Base-by-base conservation (phyloP, 2,329 filamentous ascomycete genomes). In the Calcarisporium arbuscula region DNA sequence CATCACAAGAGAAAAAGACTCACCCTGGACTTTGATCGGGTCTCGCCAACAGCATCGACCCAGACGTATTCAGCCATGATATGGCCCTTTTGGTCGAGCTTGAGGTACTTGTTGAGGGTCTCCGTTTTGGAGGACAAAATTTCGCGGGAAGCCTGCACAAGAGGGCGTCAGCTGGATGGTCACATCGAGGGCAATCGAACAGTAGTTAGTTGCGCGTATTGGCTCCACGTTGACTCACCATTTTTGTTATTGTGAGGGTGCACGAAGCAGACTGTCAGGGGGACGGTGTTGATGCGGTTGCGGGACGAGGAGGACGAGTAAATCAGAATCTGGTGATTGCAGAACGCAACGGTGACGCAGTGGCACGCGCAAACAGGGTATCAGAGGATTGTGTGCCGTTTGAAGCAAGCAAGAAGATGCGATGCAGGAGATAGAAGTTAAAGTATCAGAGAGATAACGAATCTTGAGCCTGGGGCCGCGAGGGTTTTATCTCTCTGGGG, bases 61-160 rank as follows among this genome's bases (percentile, higher is more conserved):
- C 90, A 95, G 73, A 95, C 80, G 69, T 95, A 95, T 71, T 95
- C 90, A 58, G 88, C 90, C 66, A 95, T 92, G 59, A 94, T 73
- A 52, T 69, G 71, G 62, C 88, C 89, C 64, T 83, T 85, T 72
- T 96, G 90, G 62, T 88, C 82, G 55, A 96, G 85, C 57, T 73
- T 72, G 68, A 92, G 79, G 76, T 90, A 96, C 68, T 95, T 95
- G 64, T 82, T 70, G 64, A 95, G 80, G 45, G 51, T 62, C 33
- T 60, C 58, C 37, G 52, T 52, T 42, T 44, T 47, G 39, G 54
- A 57, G 35, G 44, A 41, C 28, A 54, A 43, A 35, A 49, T 40
- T 38, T 50, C 45, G 34, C 48, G 48, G 38, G 44, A 47, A 40
- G 54, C 51, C 53, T 55, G 34, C 19, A 21, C 19, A 15, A 21